Evolutionary conservation across 2,329 filamentous ascomycete genomes (phyloP), one percentile per base, ranked within the genome.

Genomic region (Ophiosphaerella korrae): DNA sequence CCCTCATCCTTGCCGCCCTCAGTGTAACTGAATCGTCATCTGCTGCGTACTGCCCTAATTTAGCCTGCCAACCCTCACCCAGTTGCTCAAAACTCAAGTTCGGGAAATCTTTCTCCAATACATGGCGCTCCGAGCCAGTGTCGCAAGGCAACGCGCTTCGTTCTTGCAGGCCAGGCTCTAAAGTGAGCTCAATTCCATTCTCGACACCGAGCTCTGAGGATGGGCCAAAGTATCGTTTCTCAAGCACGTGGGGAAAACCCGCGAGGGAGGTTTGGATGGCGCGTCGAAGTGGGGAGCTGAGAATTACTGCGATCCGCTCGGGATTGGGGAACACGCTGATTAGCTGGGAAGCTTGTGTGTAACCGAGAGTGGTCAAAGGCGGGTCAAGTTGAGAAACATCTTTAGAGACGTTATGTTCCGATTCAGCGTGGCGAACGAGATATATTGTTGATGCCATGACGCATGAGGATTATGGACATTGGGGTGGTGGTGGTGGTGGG

Each of bases 221-320:
- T 11, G 37, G 34, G 42, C 38, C 36, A 37, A 41, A 44, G 40
- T 52, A 47, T 14, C 52, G 47, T 33, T 55, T 52, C 23, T 48
- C 38, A 31, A 50, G 43, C 33, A 43, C 52, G n/a, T 43, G 41
- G 23, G 48, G 42, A 45, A 50, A 50, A 7, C 32, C 48, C 31
- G 52, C 39, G 34, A 51, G 48, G 8, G 52, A 51, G 34, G 52
- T 55, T 39, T 55, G 48, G 39, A 52, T 41, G 36, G 52, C 52
- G 34, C 52, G 52, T 14, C 42, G 48, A 23, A 50, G 52, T 26
- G 48, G 52, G n/a, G 52, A 29, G 5, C 26, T 29, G 11, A 29
- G 7, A 29, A 29, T 29, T 29, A 29, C 26, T 11, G 26, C 26
- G 11, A 29, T 29, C 11, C 26, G 26, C 26, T 29, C 26, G 26